These are phyloP conservation scores for Chaetomium strumarium DNA, from an alignment of 2,329 filamentous ascomycete species.

Conservation along the genomic window DNA sequence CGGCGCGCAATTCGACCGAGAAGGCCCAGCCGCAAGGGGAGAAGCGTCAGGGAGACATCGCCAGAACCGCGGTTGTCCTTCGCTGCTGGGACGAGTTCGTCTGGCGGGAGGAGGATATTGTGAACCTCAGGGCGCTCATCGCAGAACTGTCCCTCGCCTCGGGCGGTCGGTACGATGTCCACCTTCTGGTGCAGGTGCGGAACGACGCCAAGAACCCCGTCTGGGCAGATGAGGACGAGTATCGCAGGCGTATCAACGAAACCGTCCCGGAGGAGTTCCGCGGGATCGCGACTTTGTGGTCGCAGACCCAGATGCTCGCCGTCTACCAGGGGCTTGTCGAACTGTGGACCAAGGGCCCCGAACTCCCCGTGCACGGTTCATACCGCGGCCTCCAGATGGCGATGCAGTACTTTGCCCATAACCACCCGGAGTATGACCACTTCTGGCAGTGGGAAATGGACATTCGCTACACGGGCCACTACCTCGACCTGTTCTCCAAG, in stretches of 20 bases:
- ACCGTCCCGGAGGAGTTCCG: conserved; percentile 78
- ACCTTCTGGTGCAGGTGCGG: conserved; percentile 80
- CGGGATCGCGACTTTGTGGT: conserved; percentile 87
- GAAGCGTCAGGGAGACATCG: conserved; percentile 31
- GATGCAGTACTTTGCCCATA: conserved; percentile 85
- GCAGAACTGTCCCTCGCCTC: conserved; percentile 74
- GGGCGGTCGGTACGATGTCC: conserved; percentile 80
- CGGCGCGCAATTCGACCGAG: conserved; percentile 24
- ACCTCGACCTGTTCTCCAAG: conserved; percentile 67
- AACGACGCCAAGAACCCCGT: conserved; percentile 67
- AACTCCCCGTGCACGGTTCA: conserved; percentile 80
- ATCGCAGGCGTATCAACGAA: conserved; percentile 59
- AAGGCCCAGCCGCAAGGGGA: conserved; percentile 7
- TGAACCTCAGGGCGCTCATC: conserved; percentile 79
- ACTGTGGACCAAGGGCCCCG: conserved; percentile 57
- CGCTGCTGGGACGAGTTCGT: conserved; percentile 75
- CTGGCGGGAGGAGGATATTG: conserved; percentile 73
- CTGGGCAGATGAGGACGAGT: conserved; percentile 68
- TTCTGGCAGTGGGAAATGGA: conserved; percentile 98
- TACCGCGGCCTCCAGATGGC: conserved; percentile 93
- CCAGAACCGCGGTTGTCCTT: conserved; percentile 72
- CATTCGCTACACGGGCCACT: conserved; percentile 82
- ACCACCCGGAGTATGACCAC: conserved; percentile 82
- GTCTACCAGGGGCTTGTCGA: conserved; percentile 86
- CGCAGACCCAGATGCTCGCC: conserved; percentile 84